A percentile compares a stretch with the other conserved stretches of the same genome.
Conservation (phyloP, 352 stramenopile species). For the Globisporangium lucens region DNA sequence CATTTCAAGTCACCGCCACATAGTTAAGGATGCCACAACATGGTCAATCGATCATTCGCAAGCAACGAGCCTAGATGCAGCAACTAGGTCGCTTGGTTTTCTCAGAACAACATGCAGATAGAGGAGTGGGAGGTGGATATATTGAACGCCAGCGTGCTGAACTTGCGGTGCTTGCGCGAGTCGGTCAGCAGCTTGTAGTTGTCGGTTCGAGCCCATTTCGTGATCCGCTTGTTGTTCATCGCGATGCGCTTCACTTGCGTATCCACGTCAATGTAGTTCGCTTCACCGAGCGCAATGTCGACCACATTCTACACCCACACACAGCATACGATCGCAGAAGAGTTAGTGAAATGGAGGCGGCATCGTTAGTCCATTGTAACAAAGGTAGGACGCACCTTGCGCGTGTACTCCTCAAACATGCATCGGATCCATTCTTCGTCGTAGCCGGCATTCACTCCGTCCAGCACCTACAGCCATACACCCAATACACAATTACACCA, state of each 20-base stretch:
- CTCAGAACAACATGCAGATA: conserved; percentile 43
- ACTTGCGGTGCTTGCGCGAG: conserved; percentile 36
- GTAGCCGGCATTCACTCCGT: conserved; percentile 73
- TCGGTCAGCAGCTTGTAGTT: conserved; percentile 85
- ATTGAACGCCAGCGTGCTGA: conserved; percentile 74
- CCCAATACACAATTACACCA: neutral
- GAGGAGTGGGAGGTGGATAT: conserved; percentile 63
- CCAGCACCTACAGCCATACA: conserved; percentile 49
- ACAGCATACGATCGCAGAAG: neutral
- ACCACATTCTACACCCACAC: conserved; percentile 52
- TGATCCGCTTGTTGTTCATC: conserved; percentile 87
- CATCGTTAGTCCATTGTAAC: neutral
- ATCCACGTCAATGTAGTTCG: conserved; percentile 74
- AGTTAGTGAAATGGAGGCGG: neutral
- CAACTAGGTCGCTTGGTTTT: neutral
- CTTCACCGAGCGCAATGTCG: conserved; percentile 73
- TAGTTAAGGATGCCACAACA: conserved; percentile 40
- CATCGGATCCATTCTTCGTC: conserved; percentile 85
- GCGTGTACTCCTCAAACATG: conserved; percentile 88
- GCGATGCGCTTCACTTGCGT: conserved; percentile 69
- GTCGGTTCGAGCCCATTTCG: conserved; percentile 81
- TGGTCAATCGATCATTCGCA: neutral
- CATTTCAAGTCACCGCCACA: conserved; percentile 9
- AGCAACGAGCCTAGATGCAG: neutral
- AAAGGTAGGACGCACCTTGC: conserved; percentile 32